phyloP scores from a whole-genome alignment of 208 protist species.

The Trypanosomatidae sp. region DNA sequence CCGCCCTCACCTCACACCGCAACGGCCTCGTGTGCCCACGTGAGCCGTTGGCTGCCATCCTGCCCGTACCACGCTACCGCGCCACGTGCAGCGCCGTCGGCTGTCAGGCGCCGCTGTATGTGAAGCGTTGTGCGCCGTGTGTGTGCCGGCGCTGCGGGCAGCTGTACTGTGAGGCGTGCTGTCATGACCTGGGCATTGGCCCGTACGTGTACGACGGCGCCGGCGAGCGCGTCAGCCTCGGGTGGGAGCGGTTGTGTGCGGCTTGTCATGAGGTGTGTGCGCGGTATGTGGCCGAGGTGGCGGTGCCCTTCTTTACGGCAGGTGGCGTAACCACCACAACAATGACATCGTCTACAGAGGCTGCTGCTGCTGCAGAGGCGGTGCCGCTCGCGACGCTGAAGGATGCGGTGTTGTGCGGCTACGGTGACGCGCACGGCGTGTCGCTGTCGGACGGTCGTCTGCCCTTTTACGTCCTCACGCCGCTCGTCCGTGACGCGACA shows the following conservation, averaged over 20 bases:
- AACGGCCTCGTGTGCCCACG: too few relatives aligned
- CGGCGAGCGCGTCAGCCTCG: constrained; percentile 17
- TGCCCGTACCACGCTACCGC: constrained; percentile 28
- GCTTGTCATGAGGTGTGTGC: constrained; percentile 30
- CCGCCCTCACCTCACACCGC: too few relatives aligned
- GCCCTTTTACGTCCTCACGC: too few relatives aligned
- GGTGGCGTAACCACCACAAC: not conserved
- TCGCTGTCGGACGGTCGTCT: too few relatives aligned
- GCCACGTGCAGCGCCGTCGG: constrained; percentile 7
- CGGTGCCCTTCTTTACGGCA: not conserved
- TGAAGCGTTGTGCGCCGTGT: constrained; percentile 16
- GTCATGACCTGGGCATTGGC: constrained; percentile 19
- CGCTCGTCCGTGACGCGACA: too few relatives aligned
- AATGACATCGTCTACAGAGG: not conserved
- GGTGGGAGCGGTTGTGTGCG: constrained; percentile 46
- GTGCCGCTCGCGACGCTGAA: not conserved
- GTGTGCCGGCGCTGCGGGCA: constrained; percentile 67
- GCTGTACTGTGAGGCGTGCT: constrained; percentile 55
- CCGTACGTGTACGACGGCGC: constrained; percentile 17
- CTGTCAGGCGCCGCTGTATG: constrained; percentile 27
- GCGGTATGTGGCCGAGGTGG: not conserved
- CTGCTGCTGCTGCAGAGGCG: not conserved
- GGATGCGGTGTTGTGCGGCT: too few relatives aligned
- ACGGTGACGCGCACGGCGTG: too few relatives aligned
- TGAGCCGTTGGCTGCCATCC: too few relatives aligned